These are phyloP conservation scores for Penicillium argentinense DNA, from an alignment of 495 filamentous ascomycete genomes.

Conservation along the genomic window DNA sequence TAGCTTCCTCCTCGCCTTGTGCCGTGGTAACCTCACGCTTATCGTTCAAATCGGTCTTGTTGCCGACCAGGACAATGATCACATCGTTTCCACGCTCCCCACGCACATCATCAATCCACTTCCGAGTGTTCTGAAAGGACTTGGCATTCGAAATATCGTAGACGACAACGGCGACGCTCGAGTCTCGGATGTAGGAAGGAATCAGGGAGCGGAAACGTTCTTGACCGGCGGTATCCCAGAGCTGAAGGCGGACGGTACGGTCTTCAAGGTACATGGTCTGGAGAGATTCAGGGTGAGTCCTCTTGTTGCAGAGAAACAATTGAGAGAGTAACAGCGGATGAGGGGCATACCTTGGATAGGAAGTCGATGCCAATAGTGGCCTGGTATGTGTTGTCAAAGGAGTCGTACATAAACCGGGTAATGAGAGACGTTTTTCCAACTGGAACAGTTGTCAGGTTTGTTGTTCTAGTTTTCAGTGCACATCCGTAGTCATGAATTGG, in stretches of 20 bases:
- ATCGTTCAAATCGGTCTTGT: conserved; percentile 98
- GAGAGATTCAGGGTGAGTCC: not conserved
- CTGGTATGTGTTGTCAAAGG: conserved; percentile 99
- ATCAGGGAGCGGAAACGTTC: conserved; percentile 96
- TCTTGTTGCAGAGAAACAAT: not conserved
- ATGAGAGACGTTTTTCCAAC: conserved; percentile 98
- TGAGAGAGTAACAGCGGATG: too few relatives aligned
- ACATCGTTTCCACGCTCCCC: conserved; percentile 97
- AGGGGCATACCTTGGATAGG: conserved; percentile 77
- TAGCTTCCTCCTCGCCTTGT: conserved; percentile 98
- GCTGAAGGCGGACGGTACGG: conserved; percentile 91
- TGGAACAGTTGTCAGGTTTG: conserved; percentile 35
- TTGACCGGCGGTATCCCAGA: conserved; percentile 98
- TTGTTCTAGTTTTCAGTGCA: not conserved
- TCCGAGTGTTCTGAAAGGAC: conserved; percentile 94
- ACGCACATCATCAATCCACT: conserved; percentile 99
- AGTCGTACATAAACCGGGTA: conserved; percentile 99
- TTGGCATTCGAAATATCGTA: conserved; percentile 98
- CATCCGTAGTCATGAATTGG: not conserved
- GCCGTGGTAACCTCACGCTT: conserved; percentile 93
- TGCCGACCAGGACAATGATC: conserved; percentile 96
- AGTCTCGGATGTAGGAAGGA: conserved; percentile 97
- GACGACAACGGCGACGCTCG: conserved; percentile 93
- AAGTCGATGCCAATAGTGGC: conserved; percentile 99
- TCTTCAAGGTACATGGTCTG: conserved; percentile 99